phyloP scores from a whole-genome alignment of 73 alveolate species.

The Paramecium pentaurelia region DNA sequence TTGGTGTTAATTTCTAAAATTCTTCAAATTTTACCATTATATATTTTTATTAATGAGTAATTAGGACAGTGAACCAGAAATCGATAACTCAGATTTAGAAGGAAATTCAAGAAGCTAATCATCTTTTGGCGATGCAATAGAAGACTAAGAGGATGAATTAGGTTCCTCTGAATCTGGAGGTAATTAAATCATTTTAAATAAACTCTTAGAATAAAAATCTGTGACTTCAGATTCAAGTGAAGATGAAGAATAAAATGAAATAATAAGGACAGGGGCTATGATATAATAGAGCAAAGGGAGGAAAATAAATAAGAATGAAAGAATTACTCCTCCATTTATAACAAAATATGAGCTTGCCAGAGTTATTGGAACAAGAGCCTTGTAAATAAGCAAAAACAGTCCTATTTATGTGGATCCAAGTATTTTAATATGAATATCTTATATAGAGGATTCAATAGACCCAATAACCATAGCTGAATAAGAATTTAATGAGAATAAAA shows the following conservation, averaged over 20 bases:
- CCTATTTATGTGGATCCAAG: slow-evolving; percentile 57
- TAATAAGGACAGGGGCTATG: slow-evolving; percentile 27
- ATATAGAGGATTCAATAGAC: slow-evolving; percentile 65
- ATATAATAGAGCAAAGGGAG: slow-evolving; percentile 50
- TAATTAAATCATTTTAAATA: too few species aligned
- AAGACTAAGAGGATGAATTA: neutral
- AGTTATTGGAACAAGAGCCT: slow-evolving; percentile 95
- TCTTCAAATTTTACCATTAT: slow-evolving; percentile 12
- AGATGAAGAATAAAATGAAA: neutral
- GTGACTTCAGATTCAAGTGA: neutral
- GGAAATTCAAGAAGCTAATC: neutral
- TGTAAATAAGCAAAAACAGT: slow-evolving; percentile 69
- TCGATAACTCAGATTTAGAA: neutral
- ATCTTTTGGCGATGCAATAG: slow-evolving; percentile 52
- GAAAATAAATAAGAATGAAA: slow-evolving; percentile 52
- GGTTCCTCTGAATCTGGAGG: neutral
- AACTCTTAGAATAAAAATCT: neutral
- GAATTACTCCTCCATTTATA: slow-evolving; percentile 87
- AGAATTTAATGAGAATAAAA: slow-evolving; percentile 86
- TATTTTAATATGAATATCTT: neutral
- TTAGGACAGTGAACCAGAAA: neutral
- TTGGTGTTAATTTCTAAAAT: neutral
- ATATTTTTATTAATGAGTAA: neutral
- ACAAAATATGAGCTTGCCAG: slow-evolving; percentile 97
- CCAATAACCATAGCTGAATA: slow-evolving; percentile 91